Base-by-base conservation (phyloP, 176 grass and related monocot genomes). In the Ampelocalamus luodianensis region DNA sequence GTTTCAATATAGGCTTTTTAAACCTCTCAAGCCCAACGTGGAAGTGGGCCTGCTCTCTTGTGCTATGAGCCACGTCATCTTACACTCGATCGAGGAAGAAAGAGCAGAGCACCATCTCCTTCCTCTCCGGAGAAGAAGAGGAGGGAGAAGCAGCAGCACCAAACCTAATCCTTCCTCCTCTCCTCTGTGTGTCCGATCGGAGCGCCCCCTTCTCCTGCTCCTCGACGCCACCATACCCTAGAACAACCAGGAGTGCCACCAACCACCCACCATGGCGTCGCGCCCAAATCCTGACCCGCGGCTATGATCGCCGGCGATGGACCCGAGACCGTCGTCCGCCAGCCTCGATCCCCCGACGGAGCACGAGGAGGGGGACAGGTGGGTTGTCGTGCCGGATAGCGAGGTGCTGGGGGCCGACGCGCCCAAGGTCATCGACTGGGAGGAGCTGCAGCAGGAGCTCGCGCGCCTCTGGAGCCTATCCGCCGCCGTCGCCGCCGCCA, bases 391-490 rank as follows among this genome's bases (percentile, higher is more conserved):
- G 4, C 61, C 13, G 27, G 26, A 32, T 14, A 16, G 61, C 5
- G 61, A 64, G 26, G 61, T 64, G 61, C 73, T 61, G 43, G 85
- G 89, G 0, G 87, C 43, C 24, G 79, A 92, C 20, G 67, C 55
- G 16, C 96, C 96, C 69, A 92, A 90, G 83, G 84, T 95, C 66
- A 22, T 93, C 71, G 91, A 90, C 72, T 98, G 91, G 91, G 93
- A 94, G 60, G 96, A 99, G 69, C 90, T 98, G 70, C 93, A 93
- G 88, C 91, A 98, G 86, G 96, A 98, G 72, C 91, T 99, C 50
- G 93, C 93, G 5, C 90, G 89, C 34, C 81, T 96, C 75, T 96
- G 87, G 87, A 94, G 96, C 84, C 91, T 96, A 74, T 92, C 93
- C 45, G 46, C 83, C 2, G 89, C 93, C 60, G 78, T 90, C 43